Evolutionary conservation across 306 rosid species (phyloP).

Genomic region (Comarum palustre): DNA sequence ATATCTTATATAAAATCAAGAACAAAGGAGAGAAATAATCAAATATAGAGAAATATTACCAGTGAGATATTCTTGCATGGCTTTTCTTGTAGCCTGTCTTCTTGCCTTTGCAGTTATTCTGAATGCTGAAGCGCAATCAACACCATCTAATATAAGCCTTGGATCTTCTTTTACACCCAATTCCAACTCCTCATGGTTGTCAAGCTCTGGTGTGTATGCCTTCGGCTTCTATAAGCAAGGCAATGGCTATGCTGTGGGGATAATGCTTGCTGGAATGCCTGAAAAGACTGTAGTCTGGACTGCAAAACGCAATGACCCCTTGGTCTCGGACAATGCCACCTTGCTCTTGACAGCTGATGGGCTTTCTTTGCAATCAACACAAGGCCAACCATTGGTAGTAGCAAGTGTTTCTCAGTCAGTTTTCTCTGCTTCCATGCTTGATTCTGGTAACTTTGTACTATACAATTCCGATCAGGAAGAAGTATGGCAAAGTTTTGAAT

Average conservation of each 20-base stretch:
- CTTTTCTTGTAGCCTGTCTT: background rate
- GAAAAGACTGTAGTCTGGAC: slow-evolving; percentile 36
- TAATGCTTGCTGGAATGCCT: slow-evolving; percentile 21
- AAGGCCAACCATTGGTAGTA: background rate
- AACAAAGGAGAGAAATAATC: background rate
- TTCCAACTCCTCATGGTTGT: slow-evolving; percentile 23
- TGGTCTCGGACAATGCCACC: background rate
- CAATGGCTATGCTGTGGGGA: slow-evolving; percentile 21
- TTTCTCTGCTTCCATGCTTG: slow-evolving; percentile 23
- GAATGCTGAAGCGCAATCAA: background rate
- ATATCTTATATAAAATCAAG: background rate
- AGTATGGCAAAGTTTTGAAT: slow-evolving; percentile 16
- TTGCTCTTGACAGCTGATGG: slow-evolving; percentile 19
- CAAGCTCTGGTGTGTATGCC: slow-evolving; percentile 31
- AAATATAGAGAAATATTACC: background rate
- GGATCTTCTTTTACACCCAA: slow-evolving; percentile 20
- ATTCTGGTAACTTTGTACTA: slow-evolving; percentile 30
- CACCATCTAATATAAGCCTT: background rate
- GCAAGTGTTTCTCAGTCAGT: background rate
- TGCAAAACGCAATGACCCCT: slow-evolving; percentile 7
- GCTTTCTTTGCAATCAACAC: slow-evolving; percentile 4
- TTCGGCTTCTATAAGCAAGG: slow-evolving; percentile 30
- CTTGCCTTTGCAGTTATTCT: background rate
- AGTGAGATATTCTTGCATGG: background rate
- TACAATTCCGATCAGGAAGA: background rate